These are phyloP conservation scores for Phytophthora chlamydospora DNA, from an alignment of 352 stramenopile species.

Conservation along the genomic window DNA sequence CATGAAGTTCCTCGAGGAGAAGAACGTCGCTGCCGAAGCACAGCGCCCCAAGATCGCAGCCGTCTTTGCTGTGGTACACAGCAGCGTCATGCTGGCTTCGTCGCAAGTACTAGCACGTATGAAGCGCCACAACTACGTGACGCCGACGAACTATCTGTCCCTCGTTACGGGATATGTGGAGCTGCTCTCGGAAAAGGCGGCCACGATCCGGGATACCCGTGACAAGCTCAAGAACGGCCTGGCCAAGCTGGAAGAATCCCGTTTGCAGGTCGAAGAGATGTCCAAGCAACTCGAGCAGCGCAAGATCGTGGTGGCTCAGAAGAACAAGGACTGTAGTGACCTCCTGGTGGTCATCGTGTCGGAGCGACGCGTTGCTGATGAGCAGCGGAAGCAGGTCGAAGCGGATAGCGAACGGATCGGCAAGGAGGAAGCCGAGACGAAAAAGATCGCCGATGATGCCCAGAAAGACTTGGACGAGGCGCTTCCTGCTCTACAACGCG, in stretches of 20 bases:
- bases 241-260: slow-evolving; percentile 83
- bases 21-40: slow-evolving; percentile 73
- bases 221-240: slow-evolving; percentile 88
- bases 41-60: slow-evolving; percentile 84
- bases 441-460: slow-evolving; percentile 95
- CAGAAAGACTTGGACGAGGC: slow-evolving; percentile 95
- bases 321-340: slow-evolving; percentile 96
- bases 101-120: slow-evolving; percentile 87
- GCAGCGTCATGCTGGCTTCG: slow-evolving; percentile 83
- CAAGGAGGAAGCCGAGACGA: slow-evolving; percentile 92
- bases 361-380: slow-evolving; percentile 93
- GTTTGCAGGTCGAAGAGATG: slow-evolving; percentile 86
- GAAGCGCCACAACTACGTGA: slow-evolving; percentile 95
- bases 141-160: slow-evolving; percentile 93
- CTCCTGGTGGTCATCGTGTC: slow-evolving; percentile 95
- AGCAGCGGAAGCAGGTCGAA: slow-evolving; percentile 94
- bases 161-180: slow-evolving; percentile 93
- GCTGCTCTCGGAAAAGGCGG: slow-evolving; percentile 75
- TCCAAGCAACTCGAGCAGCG: slow-evolving; percentile 88
- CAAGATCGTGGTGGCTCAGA: slow-evolving; percentile 90
- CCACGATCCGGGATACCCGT: slow-evolving; percentile 71
- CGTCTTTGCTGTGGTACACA: slow-evolving; percentile 92
- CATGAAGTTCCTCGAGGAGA: slow-evolving; percentile 93
- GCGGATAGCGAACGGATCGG: slow-evolving; percentile 91
- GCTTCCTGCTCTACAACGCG: slow-evolving; percentile 91